Evolutionary conservation across 164 flowering plant species (phyloP).

Genomic region (Tetracentron sinense): DNA sequence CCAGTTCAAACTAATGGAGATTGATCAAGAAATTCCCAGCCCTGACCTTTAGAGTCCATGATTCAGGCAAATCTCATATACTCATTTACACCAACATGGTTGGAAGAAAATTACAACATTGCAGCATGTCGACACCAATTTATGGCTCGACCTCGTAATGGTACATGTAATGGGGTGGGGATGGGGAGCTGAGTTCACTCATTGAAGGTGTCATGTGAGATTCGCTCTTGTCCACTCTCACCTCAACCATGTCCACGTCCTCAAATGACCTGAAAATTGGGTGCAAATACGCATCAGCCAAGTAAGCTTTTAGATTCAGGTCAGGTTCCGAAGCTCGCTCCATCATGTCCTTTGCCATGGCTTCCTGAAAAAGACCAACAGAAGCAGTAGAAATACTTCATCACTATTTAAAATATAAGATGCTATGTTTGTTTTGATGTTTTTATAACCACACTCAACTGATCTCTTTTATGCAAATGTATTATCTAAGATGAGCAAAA

Average conservation of each 20-base stretch:
- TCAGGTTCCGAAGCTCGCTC: slow-evolving; percentile 59
- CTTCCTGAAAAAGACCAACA: slow-evolving; percentile 59
- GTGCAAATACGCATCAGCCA: slow-evolving; percentile 91
- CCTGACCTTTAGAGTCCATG: too few species aligned
- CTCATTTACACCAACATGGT: too few species aligned
- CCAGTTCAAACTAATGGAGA: too few species aligned
- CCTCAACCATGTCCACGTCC: slow-evolving; percentile 57
- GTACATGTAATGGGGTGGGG: slow-evolving; percentile 48
- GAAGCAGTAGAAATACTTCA: not conserved
- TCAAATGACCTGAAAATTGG: slow-evolving; percentile 77
- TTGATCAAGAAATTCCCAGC: too few species aligned
- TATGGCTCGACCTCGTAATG: slow-evolving; percentile 28
- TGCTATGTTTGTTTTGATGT: too few species aligned
- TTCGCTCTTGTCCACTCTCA: slow-evolving; percentile 58
- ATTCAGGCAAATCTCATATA: too few species aligned
- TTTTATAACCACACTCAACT: too few species aligned
- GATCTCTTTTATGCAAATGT: too few species aligned
- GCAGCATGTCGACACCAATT: too few species aligned
- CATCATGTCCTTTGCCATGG: slow-evolving; percentile 71
- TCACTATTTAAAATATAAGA: not conserved
- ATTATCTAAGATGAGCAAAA: too few species aligned
- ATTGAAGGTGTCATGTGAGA: slow-evolving; percentile 24
- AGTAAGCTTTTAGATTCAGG: slow-evolving; percentile 54
- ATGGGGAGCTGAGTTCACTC: slow-evolving; percentile 48
- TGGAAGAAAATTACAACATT: too few species aligned